Evolutionary conservation across 2,329 filamentous ascomycete species (phyloP), one percentile per base, ranked within the genome.

Genomic region (Herpotrichia juniperi): DNA sequence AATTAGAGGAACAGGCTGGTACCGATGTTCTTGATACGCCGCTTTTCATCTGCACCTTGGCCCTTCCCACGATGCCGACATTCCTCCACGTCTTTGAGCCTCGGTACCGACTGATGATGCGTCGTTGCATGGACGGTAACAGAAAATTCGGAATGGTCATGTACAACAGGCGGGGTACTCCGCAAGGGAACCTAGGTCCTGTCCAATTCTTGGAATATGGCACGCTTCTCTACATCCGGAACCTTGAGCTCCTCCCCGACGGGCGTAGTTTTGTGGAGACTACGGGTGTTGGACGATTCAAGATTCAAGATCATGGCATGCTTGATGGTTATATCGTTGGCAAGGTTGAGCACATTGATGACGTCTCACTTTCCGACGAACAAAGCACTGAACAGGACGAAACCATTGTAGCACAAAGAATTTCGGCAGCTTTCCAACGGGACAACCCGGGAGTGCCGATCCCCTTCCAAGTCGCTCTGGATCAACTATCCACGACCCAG

Each of bases 21-120:
- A 64, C 76, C 24, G 81, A 82, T 3, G 84, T 85, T 9, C 78
- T 85, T 16, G 83, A 86, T 30, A 82, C 87, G 3, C 70, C 71
- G 0, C 77, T 96, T 0, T 96, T 96, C 61, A 83, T 96, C 26
- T 94, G 90, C 73, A 91, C 91, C 0, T 74, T 96, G 8, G 84
- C 90, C 0, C 93, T 94, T 61, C 93, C 93, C 1, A 80, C 82
- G 1, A 91, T 93, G 84, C 91, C 79, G 0, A 93, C 90, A 0
- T 94, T 94, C 61, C 78, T 96, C 2, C 90, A 96, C 63, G 84
- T 97, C n/a, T 96, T 96, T 67, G 93, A 96, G 70, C 90, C 90
- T n/a, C 83, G 90, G 6, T 96, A 96, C 69, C 85, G 91, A 7
- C 79, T 94, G n/a, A 94, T 96, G 91, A 88, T 96, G 31, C 83